Evolutionary conservation across 2,329 filamentous ascomycete genomes (phyloP).

Genomic region (Paracorniculantispora psalliotae): DNA sequence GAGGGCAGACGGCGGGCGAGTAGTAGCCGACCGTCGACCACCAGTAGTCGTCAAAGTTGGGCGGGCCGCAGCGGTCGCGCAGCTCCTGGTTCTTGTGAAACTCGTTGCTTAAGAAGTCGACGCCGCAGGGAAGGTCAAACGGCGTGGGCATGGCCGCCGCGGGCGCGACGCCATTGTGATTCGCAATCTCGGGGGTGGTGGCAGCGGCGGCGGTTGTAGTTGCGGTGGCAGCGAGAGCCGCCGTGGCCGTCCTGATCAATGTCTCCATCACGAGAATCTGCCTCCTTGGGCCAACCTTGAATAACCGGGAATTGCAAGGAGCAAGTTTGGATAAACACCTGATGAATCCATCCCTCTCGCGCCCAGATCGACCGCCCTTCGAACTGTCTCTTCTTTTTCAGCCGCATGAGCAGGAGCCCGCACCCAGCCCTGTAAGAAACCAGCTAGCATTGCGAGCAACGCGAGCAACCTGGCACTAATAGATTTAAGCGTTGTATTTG

Average conservation of each 20-base stretch:
- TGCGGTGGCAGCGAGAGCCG: background rate
- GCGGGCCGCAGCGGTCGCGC: slow-evolving; percentile 10
- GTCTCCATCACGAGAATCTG: background rate
- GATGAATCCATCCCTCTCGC: background rate
- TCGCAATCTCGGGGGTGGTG: background rate
- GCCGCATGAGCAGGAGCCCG: background rate
- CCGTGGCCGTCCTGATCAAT: background rate
- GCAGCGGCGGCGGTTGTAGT: background rate
- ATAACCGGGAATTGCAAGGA: background rate
- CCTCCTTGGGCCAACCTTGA: background rate
- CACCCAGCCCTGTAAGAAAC: background rate
- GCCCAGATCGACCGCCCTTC: background rate
- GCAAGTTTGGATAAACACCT: background rate
- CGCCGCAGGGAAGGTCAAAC: slow-evolving; percentile 13
- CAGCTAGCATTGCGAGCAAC: background rate
- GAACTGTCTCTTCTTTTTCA: background rate
- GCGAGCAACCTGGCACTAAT: background rate
- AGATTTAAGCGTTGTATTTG: background rate
- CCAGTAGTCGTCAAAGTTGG: slow-evolving; percentile 10
- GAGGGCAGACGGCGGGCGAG: slow-evolving; percentile 10
- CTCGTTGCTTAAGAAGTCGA: slow-evolving; percentile 4
- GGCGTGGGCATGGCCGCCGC: slow-evolving; percentile 12
- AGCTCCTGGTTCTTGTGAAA: slow-evolving; percentile 8
- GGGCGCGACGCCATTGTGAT: slow-evolving; percentile 4
- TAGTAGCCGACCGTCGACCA: slow-evolving; percentile 14